These are phyloP conservation scores for Scleroderma bovista DNA, from an alignment of 768 basidiomycete species.

Conservation along the genomic window DNA sequence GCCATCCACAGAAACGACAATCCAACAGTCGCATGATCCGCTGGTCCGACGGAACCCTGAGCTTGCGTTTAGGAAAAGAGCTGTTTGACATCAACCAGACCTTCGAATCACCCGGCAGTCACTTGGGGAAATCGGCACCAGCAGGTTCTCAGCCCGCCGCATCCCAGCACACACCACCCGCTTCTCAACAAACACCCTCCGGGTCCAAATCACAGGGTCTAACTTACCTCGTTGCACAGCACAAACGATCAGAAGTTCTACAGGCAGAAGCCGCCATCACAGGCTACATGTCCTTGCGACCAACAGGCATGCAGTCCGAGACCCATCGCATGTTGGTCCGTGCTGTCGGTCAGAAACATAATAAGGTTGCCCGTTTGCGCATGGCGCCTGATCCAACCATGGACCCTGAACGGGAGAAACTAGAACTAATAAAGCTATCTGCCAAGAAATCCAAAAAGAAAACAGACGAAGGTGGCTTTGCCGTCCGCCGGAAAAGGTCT, in stretches of 20 bases:
- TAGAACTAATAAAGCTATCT: conserved; percentile 59
- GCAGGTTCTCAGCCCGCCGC: conserved; percentile 39
- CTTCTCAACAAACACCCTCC: conserved; percentile 31
- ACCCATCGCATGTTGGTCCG: conserved; percentile 86
- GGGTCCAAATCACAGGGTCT: conserved; percentile 60
- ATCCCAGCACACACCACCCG: conserved; percentile 36
- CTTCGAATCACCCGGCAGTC: conserved; percentile 69
- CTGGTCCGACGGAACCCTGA: conserved; percentile 94
- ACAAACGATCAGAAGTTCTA: conserved; percentile 79
- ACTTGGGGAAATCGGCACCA: conserved; percentile 54
- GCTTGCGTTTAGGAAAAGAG: conserved; percentile 89
- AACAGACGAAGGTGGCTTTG: conserved; percentile 44
- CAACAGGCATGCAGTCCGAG: conserved; percentile 86
- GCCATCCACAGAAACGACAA: conserved; percentile 60
- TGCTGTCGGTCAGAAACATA: conserved; percentile 81
- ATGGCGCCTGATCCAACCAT: conserved; percentile 74
- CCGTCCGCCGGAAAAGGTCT: conserved; percentile 43
- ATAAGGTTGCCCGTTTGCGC: conserved; percentile 70
- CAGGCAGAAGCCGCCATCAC: conserved; percentile 82
- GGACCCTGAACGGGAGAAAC: conserved; percentile 71
- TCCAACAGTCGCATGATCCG: conserved; percentile 88
- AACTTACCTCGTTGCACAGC: conserved; percentile 87
- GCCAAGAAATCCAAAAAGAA: conserved; percentile 61
- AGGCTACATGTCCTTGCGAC: conserved; percentile 78
- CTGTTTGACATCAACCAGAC: conserved; percentile 85